phyloP scores from a whole-genome alignment of 352 stramenopile genomes.

The Phytophthora kernoviae region DNA sequence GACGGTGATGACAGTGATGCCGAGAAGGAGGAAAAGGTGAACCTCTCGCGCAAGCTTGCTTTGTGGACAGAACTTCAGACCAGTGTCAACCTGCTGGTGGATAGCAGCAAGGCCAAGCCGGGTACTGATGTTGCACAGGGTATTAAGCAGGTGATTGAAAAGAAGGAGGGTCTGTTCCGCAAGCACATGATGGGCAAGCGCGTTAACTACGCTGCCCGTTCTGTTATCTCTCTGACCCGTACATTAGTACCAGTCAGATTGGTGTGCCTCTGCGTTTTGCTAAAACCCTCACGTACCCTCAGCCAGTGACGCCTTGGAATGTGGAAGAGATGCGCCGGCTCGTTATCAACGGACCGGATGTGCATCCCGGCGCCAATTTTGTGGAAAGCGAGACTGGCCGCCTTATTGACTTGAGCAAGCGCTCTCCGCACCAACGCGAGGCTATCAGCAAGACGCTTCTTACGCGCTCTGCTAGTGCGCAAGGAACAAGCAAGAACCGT shows the following conservation, averaged over 20 bases:
- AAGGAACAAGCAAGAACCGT: conserved; percentile 82
- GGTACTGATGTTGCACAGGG: conserved; percentile 79
- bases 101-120: conserved; percentile 78
- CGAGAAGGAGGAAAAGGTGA: conserved; percentile 63
- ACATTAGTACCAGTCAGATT: conserved; percentile 99
- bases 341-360: conserved; percentile 95
- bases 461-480: conserved; percentile 81
- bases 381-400: conserved; percentile 95
- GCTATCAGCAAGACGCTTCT: conserved; percentile 97
- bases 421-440: conserved; percentile 92
- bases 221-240: conserved; percentile 99
- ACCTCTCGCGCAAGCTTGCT: conserved; percentile 91
- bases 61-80: conserved; percentile 98
- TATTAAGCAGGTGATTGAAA: conserved; percentile 99
- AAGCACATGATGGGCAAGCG: conserved; percentile 99
- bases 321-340: conserved; percentile 96
- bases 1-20: conserved; percentile 58
- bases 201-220: conserved; percentile 99
- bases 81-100: conserved; percentile 82
- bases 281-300: conserved; percentile 97
- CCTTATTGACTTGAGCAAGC: conserved; percentile 95
- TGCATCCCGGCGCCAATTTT: conserved; percentile 98
- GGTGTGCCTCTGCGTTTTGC: conserved; percentile 98
- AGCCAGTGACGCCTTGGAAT: conserved; percentile 98
- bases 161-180: conserved; percentile 99